Evolutionary conservation across 2,329 filamentous ascomycete genomes (phyloP).

Genomic region (Neofusicoccum ribis): DNA sequence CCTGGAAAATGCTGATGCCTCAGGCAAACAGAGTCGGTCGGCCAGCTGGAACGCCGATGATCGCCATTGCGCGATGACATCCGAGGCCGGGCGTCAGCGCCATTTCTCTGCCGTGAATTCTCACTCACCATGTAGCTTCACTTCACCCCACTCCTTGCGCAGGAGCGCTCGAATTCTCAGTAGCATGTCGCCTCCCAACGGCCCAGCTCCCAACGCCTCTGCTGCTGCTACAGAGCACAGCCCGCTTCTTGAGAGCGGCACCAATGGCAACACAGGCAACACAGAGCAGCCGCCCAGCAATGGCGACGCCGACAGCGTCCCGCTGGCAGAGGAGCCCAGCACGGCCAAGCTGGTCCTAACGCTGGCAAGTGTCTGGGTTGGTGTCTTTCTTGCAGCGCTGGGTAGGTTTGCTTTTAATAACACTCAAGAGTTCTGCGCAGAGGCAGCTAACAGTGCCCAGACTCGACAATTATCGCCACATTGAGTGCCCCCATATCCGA

Average conservation of each 20-base stretch:
- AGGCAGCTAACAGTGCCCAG: slow-evolving; percentile 37
- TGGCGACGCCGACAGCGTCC: not conserved
- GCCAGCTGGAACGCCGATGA: not conserved
- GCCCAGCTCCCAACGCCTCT: not conserved
- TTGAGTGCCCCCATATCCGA: slow-evolving; percentile 80
- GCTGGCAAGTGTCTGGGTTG: slow-evolving; percentile 53
- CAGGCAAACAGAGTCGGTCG: not conserved
- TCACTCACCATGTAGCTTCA: not conserved
- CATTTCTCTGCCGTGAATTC: not conserved
- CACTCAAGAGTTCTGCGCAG: slow-evolving; percentile 7
- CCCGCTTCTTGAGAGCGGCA: slow-evolving; percentile 10
- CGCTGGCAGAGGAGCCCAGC: slow-evolving; percentile 42
- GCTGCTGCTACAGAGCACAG: slow-evolving; percentile 14
- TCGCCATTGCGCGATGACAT: slow-evolving; percentile 3
- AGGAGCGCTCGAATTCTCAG: not conserved
- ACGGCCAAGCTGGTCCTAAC: slow-evolving; percentile 50
- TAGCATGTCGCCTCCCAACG: not conserved
- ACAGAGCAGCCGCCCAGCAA: not conserved
- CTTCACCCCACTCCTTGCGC: not conserved
- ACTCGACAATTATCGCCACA: slow-evolving; percentile 83
- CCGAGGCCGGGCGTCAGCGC: not conserved
- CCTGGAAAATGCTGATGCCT: not conserved
- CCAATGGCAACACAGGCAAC: slow-evolving; percentile 9
- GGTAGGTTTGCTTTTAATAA: slow-evolving; percentile 32
- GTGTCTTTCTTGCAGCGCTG: slow-evolving; percentile 58